Conservation (phyloP, 768 basidiomycete genomes). For the Stropharia rugosoannulata region DNA sequence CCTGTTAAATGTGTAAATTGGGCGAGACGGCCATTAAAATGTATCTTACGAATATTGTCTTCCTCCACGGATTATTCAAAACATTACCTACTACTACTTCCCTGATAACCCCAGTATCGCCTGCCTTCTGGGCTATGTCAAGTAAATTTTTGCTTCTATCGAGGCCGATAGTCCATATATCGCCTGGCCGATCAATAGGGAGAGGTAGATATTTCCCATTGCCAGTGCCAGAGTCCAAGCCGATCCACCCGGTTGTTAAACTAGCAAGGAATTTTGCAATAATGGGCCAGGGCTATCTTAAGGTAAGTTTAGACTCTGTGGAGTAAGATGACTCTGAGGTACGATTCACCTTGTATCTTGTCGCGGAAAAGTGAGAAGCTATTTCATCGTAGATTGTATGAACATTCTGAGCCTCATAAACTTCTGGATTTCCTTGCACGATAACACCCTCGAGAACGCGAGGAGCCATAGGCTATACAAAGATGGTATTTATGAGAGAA, state of each 20-base stretch:
- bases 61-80: slow-evolving; percentile 70
- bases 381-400: slow-evolving; percentile 85
- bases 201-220: slow-evolving; percentile 96
- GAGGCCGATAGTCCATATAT: slow-evolving; percentile 75
- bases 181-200: slow-evolving; percentile 57
- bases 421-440: slow-evolving; percentile 48
- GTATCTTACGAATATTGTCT: slow-evolving; percentile 69
- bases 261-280: slow-evolving; percentile 72
- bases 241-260: slow-evolving; percentile 76
- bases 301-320: slow-evolving; percentile 7
- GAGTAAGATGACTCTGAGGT: not conserved
- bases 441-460: slow-evolving; percentile 36
- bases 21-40: not conserved
- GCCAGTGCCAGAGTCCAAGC: slow-evolving; percentile 93
- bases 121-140: slow-evolving; percentile 68
- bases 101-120: slow-evolving; percentile 40
- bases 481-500: not conserved
- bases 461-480: slow-evolving; percentile 25
- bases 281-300: slow-evolving; percentile 83
- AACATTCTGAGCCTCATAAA: slow-evolving; percentile 74
- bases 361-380: slow-evolving; percentile 84
- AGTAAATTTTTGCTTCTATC: slow-evolving; percentile 82
- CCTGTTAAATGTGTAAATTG: slow-evolving; percentile 44
- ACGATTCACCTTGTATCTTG: slow-evolving; percentile 74
- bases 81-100: slow-evolving; percentile 86